These are phyloP conservation scores for Chrysoporthe austroafricana DNA, from an alignment of 2,329 filamentous ascomycete species.

Conservation along the genomic window DNA sequence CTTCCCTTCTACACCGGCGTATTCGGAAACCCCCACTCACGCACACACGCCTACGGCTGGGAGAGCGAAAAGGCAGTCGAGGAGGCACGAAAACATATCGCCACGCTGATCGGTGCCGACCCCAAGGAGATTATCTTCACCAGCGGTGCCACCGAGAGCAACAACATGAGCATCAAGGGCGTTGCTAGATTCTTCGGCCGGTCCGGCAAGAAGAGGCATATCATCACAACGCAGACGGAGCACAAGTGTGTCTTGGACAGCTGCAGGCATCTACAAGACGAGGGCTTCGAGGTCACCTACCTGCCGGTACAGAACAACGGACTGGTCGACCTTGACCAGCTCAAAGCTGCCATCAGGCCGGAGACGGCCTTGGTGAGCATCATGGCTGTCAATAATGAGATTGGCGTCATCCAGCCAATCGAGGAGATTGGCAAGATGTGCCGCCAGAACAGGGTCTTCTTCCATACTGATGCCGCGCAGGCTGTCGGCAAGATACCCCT, in stretches of 20 bases:
- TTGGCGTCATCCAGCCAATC: constrained; percentile 96
- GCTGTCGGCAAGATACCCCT: constrained; percentile 98
- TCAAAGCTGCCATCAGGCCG: constrained; percentile 86
- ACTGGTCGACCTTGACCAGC: constrained; percentile 79
- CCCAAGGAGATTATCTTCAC: constrained; percentile 99
- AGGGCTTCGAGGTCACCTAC: constrained; percentile 97
- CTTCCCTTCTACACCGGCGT: constrained; percentile 90
- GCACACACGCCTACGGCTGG: constrained; percentile 98
- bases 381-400: constrained; percentile 99
- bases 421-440: constrained; percentile 93
- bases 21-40: constrained; percentile 95
- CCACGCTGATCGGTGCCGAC: constrained; percentile 87
- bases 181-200: constrained; percentile 94
- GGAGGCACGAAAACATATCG: constrained; percentile 80
- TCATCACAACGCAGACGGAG: constrained; percentile 96
- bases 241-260: constrained; percentile 99
- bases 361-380: constrained; percentile 93
- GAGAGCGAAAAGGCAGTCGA: constrained; percentile 95
- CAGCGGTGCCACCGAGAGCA: constrained; percentile 95
- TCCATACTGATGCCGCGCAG: constrained; percentile 96
- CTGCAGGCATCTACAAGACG: constrained; percentile 94
- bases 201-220: constrained; percentile 95
- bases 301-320: constrained; percentile 87
- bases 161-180: constrained; percentile 99
- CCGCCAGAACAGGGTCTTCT: constrained; percentile 90